phyloP scores from a whole-genome alignment of 306 rosid genomes.

The Quercus gilva region DNA sequence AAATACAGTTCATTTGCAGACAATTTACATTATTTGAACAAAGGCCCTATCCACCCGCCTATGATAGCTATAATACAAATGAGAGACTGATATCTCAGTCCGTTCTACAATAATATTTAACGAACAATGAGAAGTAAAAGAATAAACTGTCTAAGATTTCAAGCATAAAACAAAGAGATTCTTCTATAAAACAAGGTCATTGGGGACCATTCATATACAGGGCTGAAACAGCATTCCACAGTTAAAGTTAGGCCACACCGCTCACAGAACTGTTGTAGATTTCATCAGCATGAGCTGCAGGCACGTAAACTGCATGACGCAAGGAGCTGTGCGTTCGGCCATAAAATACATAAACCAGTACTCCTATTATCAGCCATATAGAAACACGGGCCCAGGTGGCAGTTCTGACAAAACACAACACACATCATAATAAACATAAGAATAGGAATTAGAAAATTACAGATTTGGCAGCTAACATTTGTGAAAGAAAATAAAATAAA shows the following conservation, averaged over 20 bases:
- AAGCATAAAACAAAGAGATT: neutral
- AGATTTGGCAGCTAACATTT: neutral
- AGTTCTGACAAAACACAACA: conserved; percentile 38
- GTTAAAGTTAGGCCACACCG: conserved; percentile 23
- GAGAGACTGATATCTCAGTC: neutral
- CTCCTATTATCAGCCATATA: conserved; percentile 70
- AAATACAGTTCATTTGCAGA: neutral
- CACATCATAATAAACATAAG: neutral
- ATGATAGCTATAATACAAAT: neutral
- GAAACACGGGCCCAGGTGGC: conserved; percentile 84
- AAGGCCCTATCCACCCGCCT: neutral
- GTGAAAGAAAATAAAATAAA: neutral
- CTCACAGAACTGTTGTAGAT: conserved; percentile 35
- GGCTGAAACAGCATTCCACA: neutral
- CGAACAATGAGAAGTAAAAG: neutral
- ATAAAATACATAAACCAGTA: conserved; percentile 54
- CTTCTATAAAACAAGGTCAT: neutral
- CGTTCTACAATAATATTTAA: neutral
- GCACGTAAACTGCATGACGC: conserved; percentile 55
- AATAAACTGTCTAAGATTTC: neutral
- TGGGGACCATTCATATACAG: neutral
- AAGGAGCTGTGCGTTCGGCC: conserved; percentile 81
- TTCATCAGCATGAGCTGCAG: conserved; percentile 43
- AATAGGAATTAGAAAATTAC: neutral
- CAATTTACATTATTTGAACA: neutral